A percentile compares a stretch with the other conserved stretches of the same genome.
These are phyloP conservation scores for Colletotrichum sidae DNA, from an alignment of 2,329 filamentous ascomycete genomes.

Conservation along the genomic window DNA sequence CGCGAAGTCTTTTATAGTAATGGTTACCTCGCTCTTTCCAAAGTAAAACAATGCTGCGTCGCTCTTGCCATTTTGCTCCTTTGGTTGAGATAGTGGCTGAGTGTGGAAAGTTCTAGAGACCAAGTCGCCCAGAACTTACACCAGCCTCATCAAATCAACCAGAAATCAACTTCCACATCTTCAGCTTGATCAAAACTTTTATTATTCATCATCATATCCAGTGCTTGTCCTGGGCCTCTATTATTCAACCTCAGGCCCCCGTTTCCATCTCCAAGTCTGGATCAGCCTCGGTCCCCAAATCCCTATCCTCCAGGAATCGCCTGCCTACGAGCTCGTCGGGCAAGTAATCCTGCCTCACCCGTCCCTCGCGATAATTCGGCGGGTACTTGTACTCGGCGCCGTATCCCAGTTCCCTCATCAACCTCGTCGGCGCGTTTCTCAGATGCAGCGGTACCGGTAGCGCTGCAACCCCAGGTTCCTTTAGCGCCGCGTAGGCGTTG, in stretches of 20 bases:
- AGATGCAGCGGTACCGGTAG: constrained; percentile 89
- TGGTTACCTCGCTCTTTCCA: too few relatives aligned
- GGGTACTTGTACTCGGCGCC: constrained; percentile 97
- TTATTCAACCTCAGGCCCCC: constrained; percentile 6
- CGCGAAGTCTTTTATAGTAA: too few relatives aligned
- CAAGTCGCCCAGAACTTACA: too few relatives aligned
- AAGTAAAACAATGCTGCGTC: too few relatives aligned
- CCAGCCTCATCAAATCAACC: too few relatives aligned
- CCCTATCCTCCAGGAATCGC: constrained; percentile 80
- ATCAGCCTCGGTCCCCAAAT: constrained; percentile 85
- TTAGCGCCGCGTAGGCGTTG: constrained; percentile 81
- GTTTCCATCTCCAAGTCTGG: constrained; percentile 66
- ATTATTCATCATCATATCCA: too few relatives aligned
- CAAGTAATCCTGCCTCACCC: constrained; percentile 89
- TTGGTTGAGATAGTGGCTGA: too few relatives aligned
- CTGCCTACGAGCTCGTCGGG: constrained; percentile 79
- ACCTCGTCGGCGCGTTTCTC: constrained; percentile 87
- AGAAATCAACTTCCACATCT: too few relatives aligned
- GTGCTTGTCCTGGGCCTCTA: too few relatives aligned
- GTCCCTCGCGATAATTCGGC: constrained; percentile 86
- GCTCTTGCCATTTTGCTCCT: too few relatives aligned
- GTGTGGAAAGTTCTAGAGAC: too few relatives aligned
- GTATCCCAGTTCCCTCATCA: constrained; percentile 95
- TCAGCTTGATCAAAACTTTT: too few relatives aligned
- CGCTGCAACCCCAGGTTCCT: constrained; percentile 84